Evolutionary conservation across 1,284 basidiomycete species (phyloP).

Genomic region (Porodaedalea pini): DNA sequence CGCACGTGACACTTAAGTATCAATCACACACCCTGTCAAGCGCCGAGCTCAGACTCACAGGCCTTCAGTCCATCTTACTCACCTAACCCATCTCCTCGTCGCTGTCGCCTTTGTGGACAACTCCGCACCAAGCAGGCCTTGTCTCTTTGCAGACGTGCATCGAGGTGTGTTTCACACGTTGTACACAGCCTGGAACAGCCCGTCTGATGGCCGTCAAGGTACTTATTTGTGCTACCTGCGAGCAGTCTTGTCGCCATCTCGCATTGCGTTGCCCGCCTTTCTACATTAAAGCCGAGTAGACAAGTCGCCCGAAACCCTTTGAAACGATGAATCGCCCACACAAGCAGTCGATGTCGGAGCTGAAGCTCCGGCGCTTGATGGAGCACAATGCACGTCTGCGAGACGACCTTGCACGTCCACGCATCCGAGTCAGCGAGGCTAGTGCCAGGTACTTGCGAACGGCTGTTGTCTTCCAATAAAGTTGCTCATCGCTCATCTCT

Average conservation of each 20-base stretch:
- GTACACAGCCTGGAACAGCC: slow-evolving; percentile 9
- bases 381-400: slow-evolving; percentile 77
- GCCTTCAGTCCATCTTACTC: background rate
- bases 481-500: background rate
- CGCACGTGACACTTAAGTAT: background rate
- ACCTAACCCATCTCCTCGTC: background rate
- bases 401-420: slow-evolving; percentile 73
- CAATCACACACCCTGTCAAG: slow-evolving; percentile 4
- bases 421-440: slow-evolving; percentile 76
- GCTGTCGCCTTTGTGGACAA: background rate
- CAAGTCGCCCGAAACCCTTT: slow-evolving; percentile 24
- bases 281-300: background rate
- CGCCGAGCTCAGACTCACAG: background rate
- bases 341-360: slow-evolving; percentile 76
- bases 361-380: slow-evolving; percentile 75
- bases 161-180: background rate
- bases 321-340: slow-evolving; percentile 47
- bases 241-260: background rate
- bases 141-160: background rate
- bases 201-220: slow-evolving; percentile 8
- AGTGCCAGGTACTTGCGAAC: slow-evolving; percentile 51
- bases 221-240: background rate
- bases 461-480: background rate
- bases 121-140: background rate
- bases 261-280: background rate